Evolutionary conservation across 257 asterid species (phyloP).

Genomic region (Sherardia arvensis): DNA sequence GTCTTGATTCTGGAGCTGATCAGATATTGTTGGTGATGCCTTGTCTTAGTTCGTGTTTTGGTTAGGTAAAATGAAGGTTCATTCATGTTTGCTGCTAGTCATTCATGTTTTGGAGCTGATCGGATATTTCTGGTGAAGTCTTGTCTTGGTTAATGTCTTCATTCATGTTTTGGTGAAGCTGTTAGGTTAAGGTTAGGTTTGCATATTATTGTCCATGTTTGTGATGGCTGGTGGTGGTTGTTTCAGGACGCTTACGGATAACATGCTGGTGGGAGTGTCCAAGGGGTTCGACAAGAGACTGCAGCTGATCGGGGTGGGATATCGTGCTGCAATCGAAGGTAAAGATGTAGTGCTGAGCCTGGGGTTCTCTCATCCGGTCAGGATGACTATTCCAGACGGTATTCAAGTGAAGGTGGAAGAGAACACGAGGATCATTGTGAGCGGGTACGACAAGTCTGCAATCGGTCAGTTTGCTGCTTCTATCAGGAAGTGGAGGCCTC

Average conservation of each 20-base stretch:
- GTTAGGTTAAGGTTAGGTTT: too few relatives aligned
- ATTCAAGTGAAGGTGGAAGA: conserved; percentile 87
- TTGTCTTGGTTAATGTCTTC: too few relatives aligned
- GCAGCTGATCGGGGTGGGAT: conserved; percentile 87
- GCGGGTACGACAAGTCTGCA: conserved; percentile 74
- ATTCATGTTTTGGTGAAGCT: too few relatives aligned
- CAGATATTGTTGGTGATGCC: too few relatives aligned
- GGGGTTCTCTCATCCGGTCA: conserved; percentile 91
- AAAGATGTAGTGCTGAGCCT: conserved; percentile 80
- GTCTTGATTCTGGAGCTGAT: too few relatives aligned
- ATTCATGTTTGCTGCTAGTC: too few relatives aligned
- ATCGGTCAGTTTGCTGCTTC: conserved; percentile 95
- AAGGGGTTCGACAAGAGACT: conserved; percentile 94
- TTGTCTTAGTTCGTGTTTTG: too few relatives aligned
- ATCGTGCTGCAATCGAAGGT: conserved; percentile 87
- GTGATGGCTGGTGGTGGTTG: neutral
- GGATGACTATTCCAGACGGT: conserved; percentile 71
- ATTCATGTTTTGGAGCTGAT: too few relatives aligned
- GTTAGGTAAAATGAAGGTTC: too few relatives aligned
- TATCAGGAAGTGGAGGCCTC: conserved; percentile 96
- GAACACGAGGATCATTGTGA: conserved; percentile 72
- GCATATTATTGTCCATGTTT: neutral
- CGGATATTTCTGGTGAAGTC: too few relatives aligned
- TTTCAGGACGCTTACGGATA: conserved; percentile 84
- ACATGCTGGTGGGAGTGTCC: conserved; percentile 95